Evolutionary conservation across 108 stramenopile genomes (phyloP).

Genomic region (Bacterosira constricta): DNA sequence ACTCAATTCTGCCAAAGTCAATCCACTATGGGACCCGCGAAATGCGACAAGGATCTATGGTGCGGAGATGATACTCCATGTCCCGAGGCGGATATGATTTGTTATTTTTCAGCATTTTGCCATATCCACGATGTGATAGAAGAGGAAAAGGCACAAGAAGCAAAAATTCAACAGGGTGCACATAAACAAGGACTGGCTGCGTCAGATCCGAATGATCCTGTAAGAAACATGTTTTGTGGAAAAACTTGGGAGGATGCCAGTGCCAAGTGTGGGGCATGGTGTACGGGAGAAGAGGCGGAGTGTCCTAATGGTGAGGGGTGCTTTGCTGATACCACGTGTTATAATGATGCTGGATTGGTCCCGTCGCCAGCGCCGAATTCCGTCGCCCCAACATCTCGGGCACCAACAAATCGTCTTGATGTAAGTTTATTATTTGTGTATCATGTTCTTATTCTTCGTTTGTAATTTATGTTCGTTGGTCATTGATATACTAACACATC

Average conservation of each 20-base stretch:
- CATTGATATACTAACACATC: no score
- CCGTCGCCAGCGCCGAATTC: neutral
- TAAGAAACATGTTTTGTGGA: slow-evolving; percentile 37
- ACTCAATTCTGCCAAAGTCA: slow-evolving; percentile 20
- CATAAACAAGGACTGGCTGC: neutral
- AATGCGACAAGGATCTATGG: neutral
- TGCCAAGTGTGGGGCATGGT: slow-evolving; percentile 28
- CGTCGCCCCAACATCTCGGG: neutral
- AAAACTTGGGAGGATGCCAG: slow-evolving; percentile 37
- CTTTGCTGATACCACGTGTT: slow-evolving; percentile 44
- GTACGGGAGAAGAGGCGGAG: neutral
- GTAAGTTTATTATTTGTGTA: no score
- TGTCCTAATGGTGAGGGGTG: slow-evolving; percentile 23
- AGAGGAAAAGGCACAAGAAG: neutral
- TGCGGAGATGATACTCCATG: neutral
- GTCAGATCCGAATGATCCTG: neutral
- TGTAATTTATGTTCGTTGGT: neutral
- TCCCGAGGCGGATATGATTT: neutral
- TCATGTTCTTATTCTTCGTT: no score
- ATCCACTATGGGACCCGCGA: neutral
- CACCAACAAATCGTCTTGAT: neutral
- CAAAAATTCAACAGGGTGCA: neutral
- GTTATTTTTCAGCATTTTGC: neutral
- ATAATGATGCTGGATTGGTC: slow-evolving; percentile 24
- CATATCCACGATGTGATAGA: neutral